Evolutionary conservation across 2,329 filamentous ascomycete species (phyloP), one percentile per base, ranked within the genome.

Genomic region (Aaosphaeria pasadenensis): DNA sequence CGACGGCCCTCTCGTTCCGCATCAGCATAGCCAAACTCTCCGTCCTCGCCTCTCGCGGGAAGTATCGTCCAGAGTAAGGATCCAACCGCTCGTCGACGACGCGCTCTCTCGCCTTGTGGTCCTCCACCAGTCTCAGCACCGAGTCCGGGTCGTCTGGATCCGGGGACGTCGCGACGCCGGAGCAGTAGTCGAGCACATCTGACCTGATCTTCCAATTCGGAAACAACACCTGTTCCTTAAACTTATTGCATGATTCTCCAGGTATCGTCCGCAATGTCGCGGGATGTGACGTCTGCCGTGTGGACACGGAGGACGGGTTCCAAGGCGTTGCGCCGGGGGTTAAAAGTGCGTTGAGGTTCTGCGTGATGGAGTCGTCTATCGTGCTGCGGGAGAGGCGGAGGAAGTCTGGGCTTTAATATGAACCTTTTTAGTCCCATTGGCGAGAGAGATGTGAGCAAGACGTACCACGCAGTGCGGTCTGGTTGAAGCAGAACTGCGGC

Each of bases 351-450:
- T 97, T 97, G 52, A 99, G 83, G 62, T 95, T 92, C 64, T 96
- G 91, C 1, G 85, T 84, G 64, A 99, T 97, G 40, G 88, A 90
- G 72, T 99, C 94, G 72, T 99, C 94, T 63, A 96, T 86, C 42
- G 88, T 83, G 45, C 83, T 79, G 54, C 94, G 85, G 7, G 92
- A 96, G 56, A 94, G 72, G 36, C 91, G 88, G 24, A 99, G 81
- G 69, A 99, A 99, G 69, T 96, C 94, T 96, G 63, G 43, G 50
- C 55, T 58, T 55, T 44, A 52, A 51, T 24, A 63, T 69, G 66
- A 69, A 62, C 69, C 69, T 66, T 67, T 64, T 68, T 60, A 48
- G 49, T 47, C 17, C 17, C 17, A 24, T 54, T 48, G 43, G 51
- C 32, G 30, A 35, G 48, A 33, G 45, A 11, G 24, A 31, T 32